phyloP scores from a whole-genome alignment of 2,329 filamentous ascomycete genomes.

The Hypoxylon sp. region DNA sequence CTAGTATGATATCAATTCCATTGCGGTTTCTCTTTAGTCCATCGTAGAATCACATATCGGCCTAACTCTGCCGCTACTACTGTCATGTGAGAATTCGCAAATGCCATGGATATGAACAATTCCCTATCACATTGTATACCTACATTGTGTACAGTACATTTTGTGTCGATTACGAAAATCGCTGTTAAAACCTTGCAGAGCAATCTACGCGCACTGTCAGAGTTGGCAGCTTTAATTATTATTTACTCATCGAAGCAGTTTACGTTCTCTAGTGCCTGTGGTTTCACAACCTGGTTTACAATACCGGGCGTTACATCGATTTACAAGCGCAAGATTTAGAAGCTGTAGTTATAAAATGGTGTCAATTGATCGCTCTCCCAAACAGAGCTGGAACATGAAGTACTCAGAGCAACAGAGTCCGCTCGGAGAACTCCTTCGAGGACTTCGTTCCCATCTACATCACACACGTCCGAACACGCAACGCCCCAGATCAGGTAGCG shows the following conservation, averaged over 20 bases:
- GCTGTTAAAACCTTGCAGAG: neutral
- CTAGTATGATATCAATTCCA: no score
- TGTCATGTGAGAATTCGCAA: no score
- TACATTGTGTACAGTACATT: no score
- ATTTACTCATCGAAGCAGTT: neutral
- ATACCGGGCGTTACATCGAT: neutral
- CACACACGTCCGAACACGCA: constrained; percentile 44
- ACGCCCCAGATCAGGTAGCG: constrained; percentile 26
- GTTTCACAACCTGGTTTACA: neutral
- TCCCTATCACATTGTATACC: no score
- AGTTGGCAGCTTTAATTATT: neutral
- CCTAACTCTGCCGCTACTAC: no score
- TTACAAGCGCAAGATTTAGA: constrained; percentile 1
- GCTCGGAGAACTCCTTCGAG: constrained; percentile 19
- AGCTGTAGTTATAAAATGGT: constrained; percentile 20
- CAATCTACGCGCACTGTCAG: neutral
- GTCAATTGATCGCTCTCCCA: constrained; percentile 31
- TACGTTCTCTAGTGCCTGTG: neutral
- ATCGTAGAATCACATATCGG: no score
- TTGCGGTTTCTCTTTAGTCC: no score
- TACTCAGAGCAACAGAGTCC: constrained; percentile 17
- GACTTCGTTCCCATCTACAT: constrained; percentile 37
- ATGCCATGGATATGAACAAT: no score
- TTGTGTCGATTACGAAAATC: no score
- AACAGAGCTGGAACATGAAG: constrained; percentile 23